phyloP scores from a whole-genome alignment of 1,284 basidiomycete species.

The Cryptococcus sp. region DNA sequence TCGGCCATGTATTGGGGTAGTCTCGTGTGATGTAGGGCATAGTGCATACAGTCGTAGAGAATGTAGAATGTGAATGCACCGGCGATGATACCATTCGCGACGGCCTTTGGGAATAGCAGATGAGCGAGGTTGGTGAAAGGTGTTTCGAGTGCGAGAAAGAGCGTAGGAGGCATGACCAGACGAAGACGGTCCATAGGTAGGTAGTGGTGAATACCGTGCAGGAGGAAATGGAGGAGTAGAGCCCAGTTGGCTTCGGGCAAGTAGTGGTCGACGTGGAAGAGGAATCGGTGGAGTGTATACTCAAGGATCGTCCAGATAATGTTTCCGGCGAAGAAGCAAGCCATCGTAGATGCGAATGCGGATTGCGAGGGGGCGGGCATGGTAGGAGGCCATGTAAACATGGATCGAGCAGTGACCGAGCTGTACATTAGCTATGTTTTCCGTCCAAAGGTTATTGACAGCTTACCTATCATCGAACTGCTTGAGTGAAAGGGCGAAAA shows the following conservation, averaged over 20 bases:
- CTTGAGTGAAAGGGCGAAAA: slow-evolving; percentile 72
- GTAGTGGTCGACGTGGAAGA: slow-evolving; percentile 92
- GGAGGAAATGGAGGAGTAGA: slow-evolving; percentile 83
- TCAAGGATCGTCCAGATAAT: slow-evolving; percentile 94
- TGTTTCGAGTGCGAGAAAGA: slow-evolving; percentile 73
- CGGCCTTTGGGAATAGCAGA: slow-evolving; percentile 69
- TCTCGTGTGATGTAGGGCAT: slow-evolving; percentile 83
- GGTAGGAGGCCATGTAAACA: slow-evolving; percentile 27
- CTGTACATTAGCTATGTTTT: slow-evolving; percentile 9
- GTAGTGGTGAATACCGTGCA: slow-evolving; percentile 97
- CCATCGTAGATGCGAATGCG: slow-evolving; percentile 50
- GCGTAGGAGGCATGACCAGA: slow-evolving; percentile 91
- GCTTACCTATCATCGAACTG: slow-evolving; percentile 63
- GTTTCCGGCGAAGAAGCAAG: slow-evolving; percentile 75
- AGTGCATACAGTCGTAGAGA: slow-evolving; percentile 87
- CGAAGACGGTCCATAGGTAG: slow-evolving; percentile 93
- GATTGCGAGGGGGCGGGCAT: slow-evolving; percentile 26
- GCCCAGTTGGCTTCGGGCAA: slow-evolving; percentile 79
- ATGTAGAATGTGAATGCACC: slow-evolving; percentile 89
- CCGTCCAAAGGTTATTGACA: not conserved
- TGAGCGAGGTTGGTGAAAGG: slow-evolving; percentile 90
- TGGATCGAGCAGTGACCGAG: slow-evolving; percentile 27
- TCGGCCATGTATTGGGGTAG: slow-evolving; percentile 82
- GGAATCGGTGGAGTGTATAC: slow-evolving; percentile 91
- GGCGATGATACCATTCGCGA: slow-evolving; percentile 90